phyloP scores from a whole-genome alignment of 371 early-diverging fungal genomes.

The Apophysomyces trapeziformis region DNA sequence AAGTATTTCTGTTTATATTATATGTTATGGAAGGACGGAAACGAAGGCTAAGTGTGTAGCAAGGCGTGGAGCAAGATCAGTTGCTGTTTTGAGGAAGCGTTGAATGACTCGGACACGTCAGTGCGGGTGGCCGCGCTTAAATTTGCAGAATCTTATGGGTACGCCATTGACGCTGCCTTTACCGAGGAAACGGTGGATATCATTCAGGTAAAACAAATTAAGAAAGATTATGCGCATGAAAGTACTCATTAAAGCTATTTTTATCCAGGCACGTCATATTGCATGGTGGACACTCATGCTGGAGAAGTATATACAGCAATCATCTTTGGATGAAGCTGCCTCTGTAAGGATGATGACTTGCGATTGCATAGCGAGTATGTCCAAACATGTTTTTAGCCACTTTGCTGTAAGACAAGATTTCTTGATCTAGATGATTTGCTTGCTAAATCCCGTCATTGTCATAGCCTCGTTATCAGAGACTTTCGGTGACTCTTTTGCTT shows the following conservation, averaged over 20 bases:
- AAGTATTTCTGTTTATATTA: conserved; percentile 10
- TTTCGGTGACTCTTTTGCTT: conserved; percentile 56
- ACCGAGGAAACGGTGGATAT: neutral
- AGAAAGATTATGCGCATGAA: neutral
- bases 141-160: conserved; percentile 46
- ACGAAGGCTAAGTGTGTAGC: conserved; percentile 1
- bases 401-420: conserved; percentile 39
- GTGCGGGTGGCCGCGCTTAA: conserved; percentile 38
- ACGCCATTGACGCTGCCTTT: conserved; percentile 22
- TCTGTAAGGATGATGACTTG: conserved; percentile 62
- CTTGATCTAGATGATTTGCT: neutral
- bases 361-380: conserved; percentile 66
- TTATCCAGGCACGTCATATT: conserved; percentile 17
- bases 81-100: conserved; percentile 13
- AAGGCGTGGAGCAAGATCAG: conserved; percentile 23
- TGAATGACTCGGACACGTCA: conserved; percentile 24
- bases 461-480: conserved; percentile 50
- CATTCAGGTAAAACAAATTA: conserved; percentile 4
- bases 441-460: neutral
- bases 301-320: conserved; percentile 52
- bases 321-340: conserved; percentile 44
- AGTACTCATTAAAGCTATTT: no score
- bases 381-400: conserved; percentile 46
- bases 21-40: no score
- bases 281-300: conserved; percentile 59